phyloP scores from a whole-genome alignment of 192 early-diverging fungal species.

The Backusella luteola region DNA sequence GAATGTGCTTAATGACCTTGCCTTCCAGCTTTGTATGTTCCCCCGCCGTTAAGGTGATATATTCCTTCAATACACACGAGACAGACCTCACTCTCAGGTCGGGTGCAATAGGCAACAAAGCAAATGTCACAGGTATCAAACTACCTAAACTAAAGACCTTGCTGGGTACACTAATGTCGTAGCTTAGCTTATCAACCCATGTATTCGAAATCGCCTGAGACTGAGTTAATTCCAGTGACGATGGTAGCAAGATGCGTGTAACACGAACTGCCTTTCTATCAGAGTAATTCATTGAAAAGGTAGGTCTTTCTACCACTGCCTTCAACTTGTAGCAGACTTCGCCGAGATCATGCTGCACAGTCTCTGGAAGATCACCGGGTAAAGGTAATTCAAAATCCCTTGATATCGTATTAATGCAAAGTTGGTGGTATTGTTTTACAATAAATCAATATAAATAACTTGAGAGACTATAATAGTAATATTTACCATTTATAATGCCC shows the following conservation, averaged over 20 bases:
- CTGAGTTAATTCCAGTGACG: constrained; percentile 49
- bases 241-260: constrained; percentile 49
- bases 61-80: constrained; percentile 56
- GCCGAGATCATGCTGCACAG: constrained; percentile 45
- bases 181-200: constrained; percentile 58
- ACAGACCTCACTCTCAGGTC: constrained; percentile 48
- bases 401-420: not conserved
- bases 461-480: not conserved
- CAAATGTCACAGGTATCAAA: constrained; percentile 51
- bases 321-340: constrained; percentile 52
- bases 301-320: constrained; percentile 53
- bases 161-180: constrained; percentile 55
- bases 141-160: constrained; percentile 49
- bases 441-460: constrained; percentile 5
- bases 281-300: constrained; percentile 51
- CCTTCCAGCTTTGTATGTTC: constrained; percentile 21
- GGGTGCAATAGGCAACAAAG: constrained; percentile 47
- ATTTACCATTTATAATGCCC: constrained; percentile 45
- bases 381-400: constrained; percentile 56
- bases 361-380: constrained; percentile 62
- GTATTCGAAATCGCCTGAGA: constrained; percentile 52
- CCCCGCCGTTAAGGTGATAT: constrained; percentile 40
- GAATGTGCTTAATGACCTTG: constrained; percentile 8
- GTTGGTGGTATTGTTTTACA: not conserved
- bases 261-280: constrained; percentile 39